These are phyloP conservation scores for Xeromyces bisporus DNA, from an alignment of 495 filamentous ascomycete genomes.

Conservation along the genomic window DNA sequence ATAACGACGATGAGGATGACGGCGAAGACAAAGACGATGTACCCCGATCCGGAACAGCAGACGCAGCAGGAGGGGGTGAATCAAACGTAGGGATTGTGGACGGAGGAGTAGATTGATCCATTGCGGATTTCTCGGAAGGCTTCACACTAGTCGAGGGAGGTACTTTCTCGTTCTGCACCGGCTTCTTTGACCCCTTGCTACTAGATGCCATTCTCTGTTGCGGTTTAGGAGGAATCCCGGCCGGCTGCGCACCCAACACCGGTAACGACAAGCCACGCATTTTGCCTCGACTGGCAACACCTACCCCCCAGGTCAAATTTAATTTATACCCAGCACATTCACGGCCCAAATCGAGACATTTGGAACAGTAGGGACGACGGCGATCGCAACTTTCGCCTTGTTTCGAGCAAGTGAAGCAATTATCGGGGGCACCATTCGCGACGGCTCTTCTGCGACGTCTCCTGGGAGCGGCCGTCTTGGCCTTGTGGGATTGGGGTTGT, in stretches of 20 bases:
- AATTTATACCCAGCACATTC: constrained; percentile 97
- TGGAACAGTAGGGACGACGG: constrained; percentile 84
- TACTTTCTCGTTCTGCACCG: not conserved
- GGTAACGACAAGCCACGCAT: constrained; percentile 77
- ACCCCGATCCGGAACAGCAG: not conserved
- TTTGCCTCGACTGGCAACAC: constrained; percentile 92
- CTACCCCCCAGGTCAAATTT: constrained; percentile 92
- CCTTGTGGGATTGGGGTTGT: no score
- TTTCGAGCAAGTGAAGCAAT: constrained; percentile 88
- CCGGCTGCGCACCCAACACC: constrained; percentile 32
- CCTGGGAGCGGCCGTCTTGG: no score
- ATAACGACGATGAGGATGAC: not conserved
- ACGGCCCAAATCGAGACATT: constrained; percentile 78
- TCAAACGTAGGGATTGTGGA: constrained; percentile 2
- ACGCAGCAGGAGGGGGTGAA: no score
- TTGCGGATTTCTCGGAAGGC: constrained; percentile 4
- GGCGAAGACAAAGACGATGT: not conserved
- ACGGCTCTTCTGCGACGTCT: constrained; percentile 82
- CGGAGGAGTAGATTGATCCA: constrained; percentile 5
- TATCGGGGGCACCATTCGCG: constrained; percentile 77
- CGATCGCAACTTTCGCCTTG: constrained; percentile 75
- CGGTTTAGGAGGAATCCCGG: constrained; percentile 6
- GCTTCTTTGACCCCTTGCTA: constrained; percentile 4
- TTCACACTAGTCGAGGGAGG: not conserved
- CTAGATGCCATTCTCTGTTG: constrained; percentile 5